These are phyloP conservation scores for Zasmidium cellare DNA, from an alignment of 2,329 filamentous ascomycete genomes.

Conservation along the genomic window DNA sequence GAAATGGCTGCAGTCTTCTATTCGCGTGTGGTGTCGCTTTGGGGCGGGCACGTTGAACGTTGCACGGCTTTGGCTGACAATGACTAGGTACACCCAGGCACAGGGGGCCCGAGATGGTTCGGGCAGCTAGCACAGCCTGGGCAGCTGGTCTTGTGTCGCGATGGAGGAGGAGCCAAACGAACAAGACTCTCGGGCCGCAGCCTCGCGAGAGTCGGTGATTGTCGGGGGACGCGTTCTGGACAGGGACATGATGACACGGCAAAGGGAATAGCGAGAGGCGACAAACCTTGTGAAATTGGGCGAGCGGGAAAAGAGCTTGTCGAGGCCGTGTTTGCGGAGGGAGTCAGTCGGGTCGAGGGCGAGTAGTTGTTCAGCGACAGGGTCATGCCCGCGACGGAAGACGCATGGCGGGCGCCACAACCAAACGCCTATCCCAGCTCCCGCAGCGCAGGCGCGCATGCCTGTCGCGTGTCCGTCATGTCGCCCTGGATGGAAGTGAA, in stretches of 20 bases:
- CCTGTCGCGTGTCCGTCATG: neutral
- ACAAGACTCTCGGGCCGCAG: no score
- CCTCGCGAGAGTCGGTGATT: no score
- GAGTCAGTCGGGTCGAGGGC: neutral
- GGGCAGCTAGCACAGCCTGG: conserved; percentile 7
- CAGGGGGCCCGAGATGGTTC: conserved; percentile 10
- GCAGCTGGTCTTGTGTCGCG: conserved; percentile 10
- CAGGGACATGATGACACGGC: conserved; percentile 7
- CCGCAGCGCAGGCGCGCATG: neutral
- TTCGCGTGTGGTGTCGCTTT: conserved; percentile 7
- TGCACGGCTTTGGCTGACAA: conserved; percentile 16
- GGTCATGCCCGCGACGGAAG: neutral
- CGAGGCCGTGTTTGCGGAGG: neutral
- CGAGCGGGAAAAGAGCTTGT: neutral
- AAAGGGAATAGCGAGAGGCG: conserved; percentile 6
- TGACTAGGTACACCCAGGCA: conserved; percentile 6
- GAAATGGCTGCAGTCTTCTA: conserved; percentile 22
- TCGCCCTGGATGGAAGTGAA: neutral
- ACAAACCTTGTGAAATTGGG: conserved; percentile 17
- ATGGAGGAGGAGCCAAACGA: no score
- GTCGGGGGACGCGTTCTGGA: neutral
- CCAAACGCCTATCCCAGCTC: neutral
- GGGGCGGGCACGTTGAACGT: conserved; percentile 18
- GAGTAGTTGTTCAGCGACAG: conserved; percentile 3
- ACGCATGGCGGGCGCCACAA: neutral